These are phyloP conservation scores for Kwoniella botswanensis DNA, from an alignment of 768 basidiomycete species.

Conservation along the genomic window DNA sequence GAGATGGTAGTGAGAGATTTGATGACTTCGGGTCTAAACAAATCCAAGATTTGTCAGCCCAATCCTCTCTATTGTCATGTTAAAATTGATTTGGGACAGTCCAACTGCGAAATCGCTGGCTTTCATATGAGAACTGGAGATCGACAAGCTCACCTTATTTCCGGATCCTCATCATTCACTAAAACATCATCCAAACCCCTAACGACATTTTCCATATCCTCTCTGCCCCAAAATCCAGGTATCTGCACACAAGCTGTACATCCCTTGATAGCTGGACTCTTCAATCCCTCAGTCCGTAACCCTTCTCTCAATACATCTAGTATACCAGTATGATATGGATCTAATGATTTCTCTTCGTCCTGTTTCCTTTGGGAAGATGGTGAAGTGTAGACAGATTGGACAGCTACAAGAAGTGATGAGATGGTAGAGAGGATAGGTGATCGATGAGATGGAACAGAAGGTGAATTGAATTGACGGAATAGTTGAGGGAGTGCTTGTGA, in stretches of 20 bases:
- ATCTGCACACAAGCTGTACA: conserved; percentile 66
- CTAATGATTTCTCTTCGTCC: conserved; percentile 60
- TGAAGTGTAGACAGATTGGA: conserved; percentile 61
- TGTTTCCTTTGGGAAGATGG: conserved; percentile 31
- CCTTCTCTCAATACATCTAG: conserved; percentile 50
- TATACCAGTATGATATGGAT: conserved; percentile 75
- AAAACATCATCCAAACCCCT: conserved; percentile 75
- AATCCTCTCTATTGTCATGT: neutral
- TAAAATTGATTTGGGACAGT: too few relatives aligned
- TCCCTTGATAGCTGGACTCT: conserved; percentile 38
- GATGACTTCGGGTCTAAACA: conserved; percentile 47
- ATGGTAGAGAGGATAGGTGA: conserved; percentile 71
- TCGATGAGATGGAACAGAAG: conserved; percentile 60
- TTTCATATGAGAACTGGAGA: neutral
- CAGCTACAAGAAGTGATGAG: conserved; percentile 55
- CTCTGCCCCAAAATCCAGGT: conserved; percentile 67
- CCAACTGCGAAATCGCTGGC: too few relatives aligned
- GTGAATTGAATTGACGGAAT: conserved; percentile 73
- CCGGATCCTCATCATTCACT: conserved; percentile 65
- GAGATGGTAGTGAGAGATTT: conserved; percentile 59
- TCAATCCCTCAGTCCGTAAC: conserved; percentile 44
- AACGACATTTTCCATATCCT: conserved; percentile 80
- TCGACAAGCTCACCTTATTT: conserved; percentile 46
- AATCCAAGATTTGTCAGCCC: neutral
- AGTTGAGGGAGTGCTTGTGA: conserved; percentile 75